phyloP scores from a whole-genome alignment of 2,329 filamentous ascomycete genomes.

The Aspergillus sp. region DNA sequence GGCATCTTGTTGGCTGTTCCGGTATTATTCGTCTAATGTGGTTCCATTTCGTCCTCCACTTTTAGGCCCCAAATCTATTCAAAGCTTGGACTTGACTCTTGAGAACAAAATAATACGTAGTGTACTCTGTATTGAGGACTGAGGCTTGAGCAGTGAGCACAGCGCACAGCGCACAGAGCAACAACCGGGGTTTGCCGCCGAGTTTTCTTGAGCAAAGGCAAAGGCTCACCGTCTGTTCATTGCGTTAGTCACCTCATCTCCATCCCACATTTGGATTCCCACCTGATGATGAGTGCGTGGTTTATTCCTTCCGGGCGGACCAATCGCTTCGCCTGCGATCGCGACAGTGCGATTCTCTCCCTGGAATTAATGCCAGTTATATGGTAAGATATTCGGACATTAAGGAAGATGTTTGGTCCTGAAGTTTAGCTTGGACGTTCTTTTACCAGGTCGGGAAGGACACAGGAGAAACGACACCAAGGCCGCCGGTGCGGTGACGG shows the following conservation, averaged over 20 bases:
- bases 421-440: neutral
- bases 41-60: neutral
- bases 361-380: neutral
- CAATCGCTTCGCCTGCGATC: neutral
- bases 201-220: neutral
- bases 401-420: neutral
- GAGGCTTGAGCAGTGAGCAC: neutral
- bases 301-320: neutral
- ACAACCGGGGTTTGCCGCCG: neutral
- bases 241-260: neutral
- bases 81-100: neutral
- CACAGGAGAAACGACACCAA: neutral
- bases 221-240: conserved; percentile 4
- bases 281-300: neutral
- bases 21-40: neutral
- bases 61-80: conserved; percentile 2
- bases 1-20: conserved; percentile 1
- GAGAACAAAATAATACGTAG: neutral
- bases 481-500: neutral
- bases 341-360: neutral
- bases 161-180: neutral
- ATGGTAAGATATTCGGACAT: neutral
- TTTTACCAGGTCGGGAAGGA: neutral
- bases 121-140: neutral
- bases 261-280: neutral